A percentile compares a stretch with the other conserved stretches of the same genome.
phyloP scores from a whole-genome alignment of 192 early-diverging fungal genomes.

The Backusella parvicylindrica region DNA sequence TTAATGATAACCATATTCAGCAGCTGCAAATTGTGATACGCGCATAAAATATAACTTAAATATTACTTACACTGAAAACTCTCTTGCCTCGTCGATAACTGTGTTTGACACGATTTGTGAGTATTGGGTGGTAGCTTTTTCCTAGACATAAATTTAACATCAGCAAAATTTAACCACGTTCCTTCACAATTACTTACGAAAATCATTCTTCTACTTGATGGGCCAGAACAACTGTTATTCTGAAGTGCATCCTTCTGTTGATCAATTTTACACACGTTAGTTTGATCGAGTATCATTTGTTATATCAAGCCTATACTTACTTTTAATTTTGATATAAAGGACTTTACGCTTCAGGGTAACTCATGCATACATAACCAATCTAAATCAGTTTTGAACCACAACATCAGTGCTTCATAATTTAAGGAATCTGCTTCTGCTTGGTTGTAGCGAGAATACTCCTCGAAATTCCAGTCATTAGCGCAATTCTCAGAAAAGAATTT shows the following conservation, averaged over 20 bases:
- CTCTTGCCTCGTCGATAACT: conserved; percentile 8
- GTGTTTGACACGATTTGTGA: not conserved
- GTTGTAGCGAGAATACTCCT: conserved; percentile 1
- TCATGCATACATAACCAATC: conserved; percentile 2
- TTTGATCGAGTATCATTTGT: conserved; percentile 2
- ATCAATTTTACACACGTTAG: conserved; percentile 2
- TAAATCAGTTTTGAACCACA: conserved; percentile 3
- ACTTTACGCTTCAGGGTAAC: not conserved
- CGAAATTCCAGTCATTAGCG: not conserved
- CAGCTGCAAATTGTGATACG: conserved; percentile 6
- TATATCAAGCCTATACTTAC: conserved; percentile 1
- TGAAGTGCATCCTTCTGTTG: not conserved
- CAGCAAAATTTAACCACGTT: not conserved
- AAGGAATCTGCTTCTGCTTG: conserved; percentile 7
- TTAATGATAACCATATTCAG: conserved; percentile 6
- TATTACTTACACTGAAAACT: conserved; percentile 5
- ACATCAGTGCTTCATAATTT: not conserved
- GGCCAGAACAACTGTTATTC: not conserved
- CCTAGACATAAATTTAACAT: conserved; percentile 3
- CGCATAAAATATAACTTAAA: conserved; percentile 8
- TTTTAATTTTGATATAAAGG: conserved; percentile 6
- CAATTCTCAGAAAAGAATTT: conserved; percentile 6
- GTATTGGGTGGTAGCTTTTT: not conserved
- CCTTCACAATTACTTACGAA: not conserved
- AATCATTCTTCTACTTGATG: conserved; percentile 4